Base-by-base conservation (phyloP, 768 basidiomycete species). In the Panaeolus papilionaceus region DNA sequence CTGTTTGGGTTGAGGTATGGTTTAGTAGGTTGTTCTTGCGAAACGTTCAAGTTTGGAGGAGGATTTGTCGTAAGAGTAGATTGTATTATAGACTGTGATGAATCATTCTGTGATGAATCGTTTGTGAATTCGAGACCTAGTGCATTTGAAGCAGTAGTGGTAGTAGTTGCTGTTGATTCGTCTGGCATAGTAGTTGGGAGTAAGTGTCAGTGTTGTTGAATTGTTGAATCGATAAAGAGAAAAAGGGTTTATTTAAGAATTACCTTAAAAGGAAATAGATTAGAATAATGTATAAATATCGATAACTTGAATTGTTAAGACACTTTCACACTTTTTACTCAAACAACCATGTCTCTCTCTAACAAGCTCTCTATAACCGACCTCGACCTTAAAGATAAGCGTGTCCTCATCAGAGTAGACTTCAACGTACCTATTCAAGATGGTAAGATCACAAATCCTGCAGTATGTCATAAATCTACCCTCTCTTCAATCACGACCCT, bases 361-460 rank as follows among this genome's bases (percentile, higher is more conserved):
- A 95, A 91, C 83, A 99, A 98, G 80, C 88, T 99, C 72, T 87
- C 93, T 69, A 94, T 99, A 81, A 92, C 90, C 69, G 97, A 99
- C 81, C 83, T 97, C 76, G 87, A 91, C 72, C 89, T 98, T 85
- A 88, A 88, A 71, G 91, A 84, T 74, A 95, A 93, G 79, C 92
- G 93, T 71, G 93, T 96, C 72, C 91, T 97, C 76, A 93, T 97
- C 76, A 92, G 95, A 72, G 96, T 96, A 71, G 95, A 97, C 84
- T 97, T 97, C 84, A 97, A 97, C 77, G 95, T 97, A 68, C 95
- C 95, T 69, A 91, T 94, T 81, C 87, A 91, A 74, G 92, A 94
- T 76, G 92, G 91, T 62, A 90, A 90, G 76, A 96, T 99, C 85
- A 97, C 97, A 54, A 99, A 98, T 83, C 92, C 95, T 71, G 96